phyloP scores from a whole-genome alignment of 2,329 filamentous ascomycete genomes.

The Xylariales sp. region DNA sequence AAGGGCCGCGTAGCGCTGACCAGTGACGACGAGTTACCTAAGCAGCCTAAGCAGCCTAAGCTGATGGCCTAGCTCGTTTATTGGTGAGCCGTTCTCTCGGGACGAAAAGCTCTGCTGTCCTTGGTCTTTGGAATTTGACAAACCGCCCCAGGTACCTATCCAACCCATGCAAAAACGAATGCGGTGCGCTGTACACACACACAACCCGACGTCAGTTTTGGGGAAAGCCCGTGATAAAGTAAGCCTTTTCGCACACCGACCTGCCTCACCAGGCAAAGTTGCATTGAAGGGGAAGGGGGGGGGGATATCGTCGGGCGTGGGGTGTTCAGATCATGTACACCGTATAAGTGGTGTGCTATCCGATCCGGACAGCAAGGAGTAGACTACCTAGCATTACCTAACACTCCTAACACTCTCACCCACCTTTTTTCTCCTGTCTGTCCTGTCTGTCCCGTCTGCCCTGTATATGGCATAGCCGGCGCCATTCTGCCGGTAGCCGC shows the following conservation, averaged over 20 bases:
- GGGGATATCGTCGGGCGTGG: slow-evolving; percentile 20
- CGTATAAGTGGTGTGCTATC: slow-evolving; percentile 14
- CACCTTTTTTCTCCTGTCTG: neutral
- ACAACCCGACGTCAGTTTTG: slow-evolving; percentile 17
- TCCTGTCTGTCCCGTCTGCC: neutral
- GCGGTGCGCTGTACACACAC: slow-evolving; percentile 8
- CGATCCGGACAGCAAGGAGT: slow-evolving; percentile 1
- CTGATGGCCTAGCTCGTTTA: slow-evolving; percentile 29
- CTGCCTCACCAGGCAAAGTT: slow-evolving; percentile 34
- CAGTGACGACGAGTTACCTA: slow-evolving; percentile 26
- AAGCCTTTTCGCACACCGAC: slow-evolving; percentile 27
- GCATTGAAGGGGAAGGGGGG: neutral
- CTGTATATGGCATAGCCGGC: neutral
- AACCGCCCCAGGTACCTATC: neutral
- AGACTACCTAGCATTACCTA: neutral
- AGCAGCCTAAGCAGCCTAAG: slow-evolving; percentile 20
- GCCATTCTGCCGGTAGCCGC: slow-evolving; percentile 1
- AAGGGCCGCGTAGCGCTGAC: slow-evolving; percentile 31
- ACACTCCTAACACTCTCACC: neutral
- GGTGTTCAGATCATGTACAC: slow-evolving; percentile 12
- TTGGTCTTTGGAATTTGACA: slow-evolving; percentile 13
- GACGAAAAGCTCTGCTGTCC: slow-evolving; percentile 25
- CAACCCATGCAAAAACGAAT: slow-evolving; percentile 21
- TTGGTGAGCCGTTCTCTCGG: slow-evolving; percentile 41
- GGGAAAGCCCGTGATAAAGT: slow-evolving; percentile 20